Percentiles rank a stretch among this genome's conserved stretches.
These are phyloP conservation scores for Coemansia sp. DNA, from an alignment of 192 early-diverging fungal species.

Conservation along the genomic window DNA sequence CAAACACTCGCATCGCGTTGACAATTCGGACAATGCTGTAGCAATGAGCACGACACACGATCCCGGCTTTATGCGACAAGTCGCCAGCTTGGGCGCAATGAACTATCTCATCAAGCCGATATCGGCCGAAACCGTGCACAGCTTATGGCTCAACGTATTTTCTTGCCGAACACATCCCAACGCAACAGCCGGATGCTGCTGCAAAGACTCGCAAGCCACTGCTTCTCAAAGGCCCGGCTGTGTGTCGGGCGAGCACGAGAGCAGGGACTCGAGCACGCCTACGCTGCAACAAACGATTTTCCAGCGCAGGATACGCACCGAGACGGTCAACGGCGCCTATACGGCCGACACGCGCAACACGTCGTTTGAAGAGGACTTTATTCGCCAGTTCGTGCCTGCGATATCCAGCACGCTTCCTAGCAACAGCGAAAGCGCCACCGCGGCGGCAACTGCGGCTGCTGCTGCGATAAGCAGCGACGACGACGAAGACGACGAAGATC, in stretches of 20 bases:
- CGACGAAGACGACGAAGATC: conserved; percentile 18
- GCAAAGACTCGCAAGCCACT: conserved; percentile 3
- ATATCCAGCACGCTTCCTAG: conserved; percentile 41
- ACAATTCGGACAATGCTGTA: conserved; percentile 19
- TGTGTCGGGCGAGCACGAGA: background rate
- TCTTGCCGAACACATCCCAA: conserved; percentile 43
- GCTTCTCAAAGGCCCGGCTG: conserved; percentile 8
- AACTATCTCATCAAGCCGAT: conserved; percentile 58
- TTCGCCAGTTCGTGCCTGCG: conserved; percentile 53
- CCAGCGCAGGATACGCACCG: conserved; percentile 51
- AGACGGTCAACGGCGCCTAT: conserved; percentile 32
- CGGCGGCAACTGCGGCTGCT: background rate
- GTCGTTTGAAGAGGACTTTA: conserved; percentile 55
- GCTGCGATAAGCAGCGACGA: conserved; percentile 8
- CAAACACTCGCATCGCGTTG: background rate
- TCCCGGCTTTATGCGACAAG: conserved; percentile 53
- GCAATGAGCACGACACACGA: conserved; percentile 55
- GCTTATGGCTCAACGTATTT: conserved; percentile 56
- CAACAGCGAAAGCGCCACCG: background rate
- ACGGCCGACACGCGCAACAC: conserved; percentile 49
- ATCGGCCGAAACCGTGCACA: conserved; percentile 51
- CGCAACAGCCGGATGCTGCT: conserved; percentile 17
- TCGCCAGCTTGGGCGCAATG: conserved; percentile 50
- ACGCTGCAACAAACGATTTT: conserved; percentile 39
- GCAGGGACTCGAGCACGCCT: conserved; percentile 22